phyloP scores from a whole-genome alignment of 176 grass and related monocot species.

The Luzula sylvatica region DNA sequence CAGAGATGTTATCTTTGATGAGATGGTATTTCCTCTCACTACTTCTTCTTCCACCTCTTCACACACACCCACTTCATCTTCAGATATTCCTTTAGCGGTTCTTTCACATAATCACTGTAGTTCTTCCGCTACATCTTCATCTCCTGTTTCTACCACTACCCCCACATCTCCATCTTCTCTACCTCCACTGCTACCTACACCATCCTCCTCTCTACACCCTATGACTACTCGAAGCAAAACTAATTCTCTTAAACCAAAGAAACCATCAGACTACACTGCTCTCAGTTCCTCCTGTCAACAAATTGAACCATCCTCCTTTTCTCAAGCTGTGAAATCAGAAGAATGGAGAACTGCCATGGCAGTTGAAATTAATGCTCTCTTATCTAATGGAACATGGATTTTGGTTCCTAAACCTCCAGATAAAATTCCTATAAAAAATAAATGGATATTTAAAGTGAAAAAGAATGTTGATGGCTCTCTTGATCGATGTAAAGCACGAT shows the following conservation, averaged over 20 bases:
- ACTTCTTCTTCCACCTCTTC: background rate
- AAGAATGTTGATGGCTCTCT: background rate
- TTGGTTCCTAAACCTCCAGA: background rate
- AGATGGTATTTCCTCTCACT: background rate
- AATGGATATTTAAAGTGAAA: constrained; percentile 10
- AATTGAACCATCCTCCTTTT: background rate
- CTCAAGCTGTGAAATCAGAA: no score
- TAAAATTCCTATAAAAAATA: background rate
- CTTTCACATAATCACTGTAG: no score
- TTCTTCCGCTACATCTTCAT: no score
- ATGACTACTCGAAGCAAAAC: background rate
- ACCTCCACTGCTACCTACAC: background rate
- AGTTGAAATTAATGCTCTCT: background rate
- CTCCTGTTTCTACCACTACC: no score
- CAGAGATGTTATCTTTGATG: background rate
- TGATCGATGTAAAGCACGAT: background rate
- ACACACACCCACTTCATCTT: no score
- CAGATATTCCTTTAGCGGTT: no score
- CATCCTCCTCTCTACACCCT: background rate
- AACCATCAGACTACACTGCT: background rate
- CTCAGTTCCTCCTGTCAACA: background rate
- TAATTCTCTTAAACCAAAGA: background rate
- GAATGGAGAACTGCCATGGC: background rate
- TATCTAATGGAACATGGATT: background rate
- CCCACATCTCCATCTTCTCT: no score